These are phyloP conservation scores for Paraleonurus japonicus DNA, from an alignment of 257 asterid species.

Conservation along the genomic window DNA sequence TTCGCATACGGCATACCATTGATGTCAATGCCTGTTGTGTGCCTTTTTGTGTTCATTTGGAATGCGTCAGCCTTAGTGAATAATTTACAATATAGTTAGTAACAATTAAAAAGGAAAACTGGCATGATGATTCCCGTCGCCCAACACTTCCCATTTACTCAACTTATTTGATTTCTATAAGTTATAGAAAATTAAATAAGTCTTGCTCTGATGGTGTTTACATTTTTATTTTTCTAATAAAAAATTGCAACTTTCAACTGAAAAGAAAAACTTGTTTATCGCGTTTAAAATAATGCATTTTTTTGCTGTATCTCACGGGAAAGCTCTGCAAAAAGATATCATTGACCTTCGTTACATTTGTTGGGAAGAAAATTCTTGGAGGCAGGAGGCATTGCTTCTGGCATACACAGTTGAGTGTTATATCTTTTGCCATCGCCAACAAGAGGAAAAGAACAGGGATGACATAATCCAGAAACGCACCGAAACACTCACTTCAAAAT, in stretches of 20 bases:
- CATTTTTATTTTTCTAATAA: neutral
- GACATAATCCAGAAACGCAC: neutral
- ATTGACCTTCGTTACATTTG: neutral
- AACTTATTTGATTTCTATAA: neutral
- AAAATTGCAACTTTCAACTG: neutral
- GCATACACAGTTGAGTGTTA: neutral
- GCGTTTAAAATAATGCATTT: neutral
- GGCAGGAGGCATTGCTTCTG: neutral
- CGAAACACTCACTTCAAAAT: neutral
- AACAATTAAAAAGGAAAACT: neutral
- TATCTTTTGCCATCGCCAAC: neutral
- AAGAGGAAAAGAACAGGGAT: neutral
- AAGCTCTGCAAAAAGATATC: neutral
- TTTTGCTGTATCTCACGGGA: too few relatives aligned
- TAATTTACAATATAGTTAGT: neutral
- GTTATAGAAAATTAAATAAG: neutral
- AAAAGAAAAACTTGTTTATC: neutral
- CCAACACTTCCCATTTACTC: neutral
- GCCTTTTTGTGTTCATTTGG: constrained; percentile 1
- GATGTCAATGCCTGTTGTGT: neutral
- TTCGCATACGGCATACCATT: neutral
- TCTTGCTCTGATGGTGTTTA: neutral
- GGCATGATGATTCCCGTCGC: neutral
- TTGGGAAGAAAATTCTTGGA: neutral
- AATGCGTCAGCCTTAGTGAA: neutral